phyloP scores from a whole-genome alignment of 1,284 basidiomycete species.

The Takashimella koratensis region DNA sequence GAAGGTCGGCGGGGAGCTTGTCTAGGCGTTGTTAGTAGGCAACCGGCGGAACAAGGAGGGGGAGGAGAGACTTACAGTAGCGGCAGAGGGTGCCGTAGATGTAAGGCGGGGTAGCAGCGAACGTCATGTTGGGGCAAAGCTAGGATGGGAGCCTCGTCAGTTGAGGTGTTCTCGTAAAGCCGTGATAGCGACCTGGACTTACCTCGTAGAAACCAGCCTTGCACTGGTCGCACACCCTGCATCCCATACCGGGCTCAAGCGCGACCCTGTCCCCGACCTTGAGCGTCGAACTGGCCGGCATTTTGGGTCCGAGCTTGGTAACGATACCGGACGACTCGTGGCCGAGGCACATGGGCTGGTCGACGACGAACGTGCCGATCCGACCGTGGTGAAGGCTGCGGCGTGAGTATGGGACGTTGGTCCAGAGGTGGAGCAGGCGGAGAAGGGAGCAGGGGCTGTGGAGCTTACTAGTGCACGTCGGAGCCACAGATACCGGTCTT shows the following conservation, averaged over 20 bases:
- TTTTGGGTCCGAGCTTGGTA: constrained; percentile 38
- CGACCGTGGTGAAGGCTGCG: constrained; percentile 32
- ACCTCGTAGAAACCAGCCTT: constrained; percentile 77
- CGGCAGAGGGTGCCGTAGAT: constrained; percentile 45
- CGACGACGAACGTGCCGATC: constrained; percentile 46
- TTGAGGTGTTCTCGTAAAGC: too few relatives aligned
- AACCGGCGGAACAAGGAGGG: background rate
- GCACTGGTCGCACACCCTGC: constrained; percentile 41
- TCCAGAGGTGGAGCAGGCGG: background rate
- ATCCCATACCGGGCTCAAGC: constrained; percentile 59
- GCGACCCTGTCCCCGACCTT: constrained; percentile 50
- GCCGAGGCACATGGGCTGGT: constrained; percentile 48
- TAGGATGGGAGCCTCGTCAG: constrained; percentile 7
- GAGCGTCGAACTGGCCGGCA: constrained; percentile 21
- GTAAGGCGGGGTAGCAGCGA: constrained; percentile 46
- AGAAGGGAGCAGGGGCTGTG: background rate
- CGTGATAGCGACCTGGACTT: constrained; percentile 19
- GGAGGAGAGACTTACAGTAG: constrained; percentile 28
- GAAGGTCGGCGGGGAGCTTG: constrained; percentile 35
- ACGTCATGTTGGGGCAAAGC: constrained; percentile 37
- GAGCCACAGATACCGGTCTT: constrained; percentile 94
- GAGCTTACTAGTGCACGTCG: constrained; percentile 60
- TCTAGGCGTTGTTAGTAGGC: constrained; percentile 7
- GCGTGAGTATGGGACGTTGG: background rate
- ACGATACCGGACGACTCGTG: constrained; percentile 42